These are phyloP conservation scores for Malus hybrid DNA, from an alignment of 331 rosid genomes.

Conservation along the genomic window DNA sequence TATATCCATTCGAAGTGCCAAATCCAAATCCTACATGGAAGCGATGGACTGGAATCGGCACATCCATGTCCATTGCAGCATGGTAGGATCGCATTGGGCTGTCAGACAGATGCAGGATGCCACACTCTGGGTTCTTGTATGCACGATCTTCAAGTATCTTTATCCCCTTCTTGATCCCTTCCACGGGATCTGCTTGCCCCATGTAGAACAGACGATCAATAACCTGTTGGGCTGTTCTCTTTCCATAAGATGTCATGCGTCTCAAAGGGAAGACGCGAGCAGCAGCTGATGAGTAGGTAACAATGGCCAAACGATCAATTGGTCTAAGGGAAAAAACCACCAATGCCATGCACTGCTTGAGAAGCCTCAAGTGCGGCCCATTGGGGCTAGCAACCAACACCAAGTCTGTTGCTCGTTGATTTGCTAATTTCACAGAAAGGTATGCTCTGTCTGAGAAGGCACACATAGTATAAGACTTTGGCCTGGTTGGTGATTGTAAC, in stretches of 20 bases:
- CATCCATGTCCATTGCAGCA: constrained; percentile 61
- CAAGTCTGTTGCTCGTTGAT: constrained; percentile 67
- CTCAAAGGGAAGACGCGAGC: constrained; percentile 83
- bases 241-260: constrained; percentile 91
- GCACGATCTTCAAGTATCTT: constrained; percentile 78
- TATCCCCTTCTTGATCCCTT: constrained; percentile 76
- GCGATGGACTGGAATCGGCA: constrained; percentile 69
- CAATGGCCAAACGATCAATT: constrained; percentile 79
- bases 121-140: constrained; percentile 67
- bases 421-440: constrained; percentile 59
- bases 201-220: constrained; percentile 84
- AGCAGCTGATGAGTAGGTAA: constrained; percentile 79
- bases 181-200: constrained; percentile 87
- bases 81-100: constrained; percentile 69
- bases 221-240: constrained; percentile 80
- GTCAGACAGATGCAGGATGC: constrained; percentile 77
- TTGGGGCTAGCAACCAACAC: constrained; percentile 94
- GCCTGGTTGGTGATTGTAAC: constrained; percentile 49
- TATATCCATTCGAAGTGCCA: constrained; percentile 62
- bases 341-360: constrained; percentile 91
- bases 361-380: constrained; percentile 93
- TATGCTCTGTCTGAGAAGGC: constrained; percentile 51
- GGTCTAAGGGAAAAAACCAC: constrained; percentile 90
- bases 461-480: constrained; percentile 39
- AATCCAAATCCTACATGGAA: constrained; percentile 85